Evolutionary conservation across 129 eudicot species (phyloP), one percentile per base, ranked within the genome.

Genomic region (Gnaphalium uliginosum): DNA sequence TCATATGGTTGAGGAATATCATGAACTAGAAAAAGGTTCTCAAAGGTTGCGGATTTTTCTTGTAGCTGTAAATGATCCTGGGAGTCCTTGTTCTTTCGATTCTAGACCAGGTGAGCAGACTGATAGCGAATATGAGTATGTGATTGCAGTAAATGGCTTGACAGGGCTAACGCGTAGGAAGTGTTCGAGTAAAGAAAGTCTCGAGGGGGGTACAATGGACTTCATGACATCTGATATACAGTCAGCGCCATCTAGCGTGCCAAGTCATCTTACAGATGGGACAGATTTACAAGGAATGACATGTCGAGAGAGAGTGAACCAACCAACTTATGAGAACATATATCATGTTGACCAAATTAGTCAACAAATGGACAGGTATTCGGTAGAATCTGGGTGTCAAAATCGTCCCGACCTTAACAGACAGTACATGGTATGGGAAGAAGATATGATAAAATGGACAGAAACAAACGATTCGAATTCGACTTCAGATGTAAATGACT

Each of bases 1-100:
- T 46, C 83, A 79, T 29, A 84, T 89, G 96, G 74, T 89, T 19
- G 96, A 89, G 77, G 96, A 89, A 72, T 84, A 79, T 78, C 83
- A 89, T 53, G 87, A 80, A 43, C 46, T 84, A 2, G 91, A 82
- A 32, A 75, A 69, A 78, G 78, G 63, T 57, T 86, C 86, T 24
- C 85, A 86, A 63, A 78, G 89, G 17, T 66, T 84, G 51, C 68
- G 92, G 8, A 67, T 89, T 24, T 89, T 89, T 81, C 96, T 89
- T 64, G 81, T 82, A 33, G 15, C 87, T 54, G 21, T 23, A 22
- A 68, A 43, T 72, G 96, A 89, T 21, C 35, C 78, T 0, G 90
- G 71, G n/a, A 80, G 83, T 33, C 83, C 89, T 10, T 68, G 78
- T 77, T 69, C 83, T 67, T 67, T 37, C 15, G 87, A 88, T 59